phyloP scores from a whole-genome alignment of 2,329 filamentous ascomycete species.

The Fusarium scirpi region DNA sequence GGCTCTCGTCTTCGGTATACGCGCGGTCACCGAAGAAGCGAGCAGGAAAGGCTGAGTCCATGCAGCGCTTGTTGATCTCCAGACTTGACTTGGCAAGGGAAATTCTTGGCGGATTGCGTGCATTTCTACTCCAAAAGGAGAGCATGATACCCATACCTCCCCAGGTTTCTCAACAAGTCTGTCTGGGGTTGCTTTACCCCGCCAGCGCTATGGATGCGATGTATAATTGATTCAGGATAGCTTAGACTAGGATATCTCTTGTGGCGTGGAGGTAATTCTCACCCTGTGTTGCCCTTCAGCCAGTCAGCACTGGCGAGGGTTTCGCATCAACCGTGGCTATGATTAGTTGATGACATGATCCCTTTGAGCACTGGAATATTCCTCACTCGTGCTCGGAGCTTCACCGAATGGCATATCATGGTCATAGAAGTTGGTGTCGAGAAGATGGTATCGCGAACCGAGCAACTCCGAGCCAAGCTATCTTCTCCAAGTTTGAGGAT shows the following conservation, averaged over 20 bases:
- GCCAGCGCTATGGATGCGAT: not conserved
- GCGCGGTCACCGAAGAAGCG: not conserved
- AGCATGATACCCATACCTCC: not conserved
- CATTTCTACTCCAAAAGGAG: not conserved
- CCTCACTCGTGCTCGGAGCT: slow-evolving; percentile 24
- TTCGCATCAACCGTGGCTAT: not conserved
- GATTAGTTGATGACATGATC: not conserved
- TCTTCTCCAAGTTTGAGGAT: not conserved
- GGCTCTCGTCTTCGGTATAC: not conserved
- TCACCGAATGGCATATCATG: slow-evolving; percentile 15
- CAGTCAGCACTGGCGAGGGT: not conserved
- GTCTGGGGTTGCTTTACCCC: not conserved
- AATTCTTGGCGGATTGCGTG: not conserved
- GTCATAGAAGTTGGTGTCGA: not conserved
- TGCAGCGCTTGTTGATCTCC: not conserved
- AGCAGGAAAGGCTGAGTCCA: too few relatives aligned
- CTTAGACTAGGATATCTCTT: not conserved
- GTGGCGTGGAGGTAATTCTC: not conserved
- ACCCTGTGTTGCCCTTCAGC: not conserved
- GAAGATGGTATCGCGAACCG: not conserved
- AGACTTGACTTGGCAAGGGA: not conserved
- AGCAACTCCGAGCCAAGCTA: not conserved
- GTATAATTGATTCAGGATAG: not conserved
- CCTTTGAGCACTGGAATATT: not conserved
- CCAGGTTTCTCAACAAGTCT: not conserved